These are phyloP conservation scores for Setaria italica DNA, from an alignment of 202 grass and related monocot species.

Conservation along the genomic window DNA sequence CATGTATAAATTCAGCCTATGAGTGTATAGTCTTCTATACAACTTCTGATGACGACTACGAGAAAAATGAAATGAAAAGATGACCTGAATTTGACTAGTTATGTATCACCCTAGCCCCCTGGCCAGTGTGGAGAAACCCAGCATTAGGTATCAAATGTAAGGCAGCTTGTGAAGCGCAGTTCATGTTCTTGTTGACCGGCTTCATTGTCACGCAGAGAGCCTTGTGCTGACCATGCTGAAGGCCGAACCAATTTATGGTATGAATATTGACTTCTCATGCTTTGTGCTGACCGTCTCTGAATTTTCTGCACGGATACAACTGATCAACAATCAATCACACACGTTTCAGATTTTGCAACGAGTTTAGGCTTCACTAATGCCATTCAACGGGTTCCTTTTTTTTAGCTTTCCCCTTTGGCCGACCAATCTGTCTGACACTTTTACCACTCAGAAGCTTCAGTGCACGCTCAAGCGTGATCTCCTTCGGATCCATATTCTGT, in stretches of 20 bases:
- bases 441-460: slow-evolving; percentile 79
- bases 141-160: not conserved
- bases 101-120: not conserved
- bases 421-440: slow-evolving; percentile 74
- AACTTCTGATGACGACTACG: slow-evolving; percentile 10
- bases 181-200: slow-evolving; percentile 16
- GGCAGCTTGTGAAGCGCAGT: not conserved
- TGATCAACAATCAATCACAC: not conserved
- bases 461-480: slow-evolving; percentile 65
- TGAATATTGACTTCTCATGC: slow-evolving; percentile 7
- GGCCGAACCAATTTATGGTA: not conserved
- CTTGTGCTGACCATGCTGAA: not conserved
- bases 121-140: slow-evolving; percentile 1
- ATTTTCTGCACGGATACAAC: slow-evolving; percentile 5
- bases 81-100: not conserved
- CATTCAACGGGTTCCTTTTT: slow-evolving; percentile 50
- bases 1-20: not conserved
- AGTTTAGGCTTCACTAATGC: slow-evolving; percentile 31
- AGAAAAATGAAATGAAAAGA: slow-evolving; percentile 27
- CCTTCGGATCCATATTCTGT: slow-evolving; percentile 62
- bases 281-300: slow-evolving; percentile 4
- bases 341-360: not conserved
- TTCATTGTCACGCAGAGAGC: not conserved
- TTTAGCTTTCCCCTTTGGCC: slow-evolving; percentile 53
- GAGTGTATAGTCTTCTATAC: slow-evolving; percentile 37